Evolutionary conservation across 768 basidiomycete genomes (phyloP).

Genomic region (Daedaleopsis nitida): DNA sequence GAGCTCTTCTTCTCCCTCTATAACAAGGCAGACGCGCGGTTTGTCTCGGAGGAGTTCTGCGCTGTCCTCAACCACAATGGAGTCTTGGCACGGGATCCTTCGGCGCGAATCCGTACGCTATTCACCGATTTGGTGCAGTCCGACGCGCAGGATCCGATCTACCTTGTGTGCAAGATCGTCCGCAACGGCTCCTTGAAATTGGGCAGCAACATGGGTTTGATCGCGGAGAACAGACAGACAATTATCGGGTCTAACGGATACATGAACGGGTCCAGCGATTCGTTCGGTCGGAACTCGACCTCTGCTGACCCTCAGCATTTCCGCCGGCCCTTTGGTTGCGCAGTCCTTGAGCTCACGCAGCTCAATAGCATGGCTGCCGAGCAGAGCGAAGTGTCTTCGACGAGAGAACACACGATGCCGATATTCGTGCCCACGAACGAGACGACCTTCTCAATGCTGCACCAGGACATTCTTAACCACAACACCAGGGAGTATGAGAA

Average conservation of each 20-base stretch:
- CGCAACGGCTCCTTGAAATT: conserved; percentile 86
- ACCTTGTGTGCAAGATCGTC: conserved; percentile 88
- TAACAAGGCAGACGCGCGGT: conserved; percentile 79
- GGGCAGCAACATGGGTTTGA: conserved; percentile 53
- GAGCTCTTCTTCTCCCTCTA: conserved; percentile 95
- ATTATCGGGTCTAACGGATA: conserved; percentile 9
- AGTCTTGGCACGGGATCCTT: conserved; percentile 77
- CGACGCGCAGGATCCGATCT: conserved; percentile 85
- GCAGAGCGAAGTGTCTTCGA: conserved; percentile 59
- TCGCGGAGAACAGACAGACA: conserved; percentile 45
- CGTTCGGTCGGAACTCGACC: conserved; percentile 20
- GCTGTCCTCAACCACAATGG: conserved; percentile 91
- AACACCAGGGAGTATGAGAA: conserved; percentile 82
- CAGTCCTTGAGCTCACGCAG: conserved; percentile 84
- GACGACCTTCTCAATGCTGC: conserved; percentile 86
- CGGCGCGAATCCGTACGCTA: conserved; percentile 76
- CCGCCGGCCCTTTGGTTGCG: conserved; percentile 94
- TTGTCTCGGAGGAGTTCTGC: conserved; percentile 93
- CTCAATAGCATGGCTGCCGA: conserved; percentile 69
- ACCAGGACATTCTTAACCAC: conserved; percentile 89
- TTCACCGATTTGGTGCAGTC: conserved; percentile 88
- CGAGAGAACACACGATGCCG: conserved; percentile 82
- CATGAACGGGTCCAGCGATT: background rate
- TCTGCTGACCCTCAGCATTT: conserved; percentile 50
- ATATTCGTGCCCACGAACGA: conserved; percentile 87